Percentiles rank a stretch among this genome's conserved stretches.
Conservation (phyloP, 768 basidiomycete species). For the Hericium coralloides region DNA sequence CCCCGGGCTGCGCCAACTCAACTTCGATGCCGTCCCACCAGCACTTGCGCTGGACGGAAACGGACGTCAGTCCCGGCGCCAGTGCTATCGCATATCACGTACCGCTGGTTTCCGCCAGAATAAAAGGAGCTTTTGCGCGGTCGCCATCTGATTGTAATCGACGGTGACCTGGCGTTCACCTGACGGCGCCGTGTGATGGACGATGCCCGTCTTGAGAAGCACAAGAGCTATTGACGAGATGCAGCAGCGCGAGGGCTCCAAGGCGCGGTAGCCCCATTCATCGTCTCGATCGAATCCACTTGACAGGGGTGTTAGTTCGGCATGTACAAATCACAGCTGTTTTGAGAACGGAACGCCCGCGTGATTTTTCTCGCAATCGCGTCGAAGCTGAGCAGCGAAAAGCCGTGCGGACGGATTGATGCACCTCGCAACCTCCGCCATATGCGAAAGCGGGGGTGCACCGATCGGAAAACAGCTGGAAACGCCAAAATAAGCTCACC, state of each 20-base stretch:
- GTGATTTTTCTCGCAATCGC: not conserved
- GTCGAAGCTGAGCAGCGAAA: not conserved
- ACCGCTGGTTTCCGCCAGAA: constrained; percentile 99
- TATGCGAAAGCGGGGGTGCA: not conserved
- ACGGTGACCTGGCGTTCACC: constrained; percentile 64
- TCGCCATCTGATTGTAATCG: constrained; percentile 90
- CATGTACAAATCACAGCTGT: no score
- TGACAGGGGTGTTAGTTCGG: not conserved
- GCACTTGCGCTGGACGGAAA: constrained; percentile 71
- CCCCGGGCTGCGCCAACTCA: constrained; percentile 56
- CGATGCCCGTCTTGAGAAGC: constrained; percentile 93
- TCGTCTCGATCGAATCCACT: constrained; percentile 98
- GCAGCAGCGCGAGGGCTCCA: constrained; percentile 94
- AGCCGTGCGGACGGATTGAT: no score
- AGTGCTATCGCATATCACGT: constrained; percentile 25
- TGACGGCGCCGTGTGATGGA: constrained; percentile 46
- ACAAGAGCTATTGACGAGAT: constrained; percentile 98
- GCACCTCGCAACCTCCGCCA: no score
- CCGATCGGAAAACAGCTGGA: not conserved
- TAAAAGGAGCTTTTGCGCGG: constrained; percentile 90
- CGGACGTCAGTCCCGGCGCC: no score
- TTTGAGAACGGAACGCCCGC: no score
- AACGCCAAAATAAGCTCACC: constrained; percentile 38
- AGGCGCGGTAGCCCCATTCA: constrained; percentile 93
- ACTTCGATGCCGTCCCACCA: constrained; percentile 99